Conservation (phyloP, 1,139 yeast species). For the Hansenula sp. region DNA sequence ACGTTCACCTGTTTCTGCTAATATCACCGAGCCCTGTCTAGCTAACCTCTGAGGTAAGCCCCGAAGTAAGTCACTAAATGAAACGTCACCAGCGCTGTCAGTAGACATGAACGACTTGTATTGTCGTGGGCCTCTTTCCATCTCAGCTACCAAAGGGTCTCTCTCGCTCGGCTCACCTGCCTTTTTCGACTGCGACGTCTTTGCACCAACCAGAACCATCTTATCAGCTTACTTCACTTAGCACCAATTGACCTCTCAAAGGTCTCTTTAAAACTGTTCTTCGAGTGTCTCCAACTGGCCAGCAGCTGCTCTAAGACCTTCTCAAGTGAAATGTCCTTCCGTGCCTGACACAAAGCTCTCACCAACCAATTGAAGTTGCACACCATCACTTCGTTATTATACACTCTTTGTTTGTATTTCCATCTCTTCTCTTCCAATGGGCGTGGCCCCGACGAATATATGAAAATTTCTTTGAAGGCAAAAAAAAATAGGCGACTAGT, state of each 20-base stretch:
- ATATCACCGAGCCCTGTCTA: conserved; percentile 28
- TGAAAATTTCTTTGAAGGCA: conserved; percentile 4
- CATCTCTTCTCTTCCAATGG: background rate
- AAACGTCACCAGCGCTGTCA: conserved; percentile 11
- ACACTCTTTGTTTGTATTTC: background rate
- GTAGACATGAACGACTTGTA: conserved; percentile 18
- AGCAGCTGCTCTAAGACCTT: no score
- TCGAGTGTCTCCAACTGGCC: no score
- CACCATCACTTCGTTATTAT: no score
- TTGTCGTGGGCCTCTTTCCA: conserved; percentile 2
- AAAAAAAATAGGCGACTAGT: background rate
- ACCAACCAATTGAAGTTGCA: no score
- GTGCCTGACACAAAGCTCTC: no score
- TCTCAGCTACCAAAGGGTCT: background rate
- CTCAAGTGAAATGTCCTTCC: no score
- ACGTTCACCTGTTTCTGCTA: conserved; percentile 32
- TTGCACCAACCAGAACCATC: background rate
- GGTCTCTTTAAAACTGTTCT: no score
- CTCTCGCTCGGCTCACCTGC: background rate
- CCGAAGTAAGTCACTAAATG: conserved; percentile 8
- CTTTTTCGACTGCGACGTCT: background rate
- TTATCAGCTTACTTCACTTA: no score
- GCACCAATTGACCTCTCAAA: no score
- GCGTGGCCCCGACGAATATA: background rate
- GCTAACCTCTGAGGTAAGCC: conserved; percentile 18